Evolutionary conservation across 345 rosid genomes (phyloP), one percentile per base, ranked within the genome.

Genomic region (Iberis pinnata): DNA sequence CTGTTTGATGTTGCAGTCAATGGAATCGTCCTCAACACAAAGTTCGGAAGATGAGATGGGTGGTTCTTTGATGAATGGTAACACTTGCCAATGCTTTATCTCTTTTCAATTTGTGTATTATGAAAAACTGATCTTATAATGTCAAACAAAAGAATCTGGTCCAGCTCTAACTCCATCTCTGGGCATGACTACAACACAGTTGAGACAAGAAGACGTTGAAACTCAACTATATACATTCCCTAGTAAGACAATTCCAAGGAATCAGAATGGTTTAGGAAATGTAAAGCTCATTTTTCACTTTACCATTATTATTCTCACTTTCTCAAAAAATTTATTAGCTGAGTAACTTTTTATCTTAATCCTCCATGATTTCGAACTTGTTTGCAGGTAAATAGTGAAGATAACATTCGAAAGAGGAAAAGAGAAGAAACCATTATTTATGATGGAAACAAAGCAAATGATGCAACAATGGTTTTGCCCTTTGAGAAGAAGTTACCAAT

Each of bases 401-500:
- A 18, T 14, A 33, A 20, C 33, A 9, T 4, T 5, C 40, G 32
- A 12, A 60, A 59, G 48, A 38, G 56, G 40, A 48, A 37, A 42
- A 49, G 56, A 49, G 55, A 18, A n/a, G 10, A 17, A 8, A 27
- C 29, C 24, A 10, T 20, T 22, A 22, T 6, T 13, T 43, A 12
- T 58, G 65, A 35, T 24, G 8, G 64, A 56, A 19, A 51, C 54
- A 40, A 42, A 49, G 53, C 35, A 18, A 42, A 43, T 12, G 64
- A 48, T 61, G 17, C 37, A 13, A 7, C 47, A 18, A 53, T 5
- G 13, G 22, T 5, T 63, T 61, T 76, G 20, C 83, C 81, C 9
- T 82, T 82, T 44, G 65, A 31, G 49, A 86, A 78, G 75, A 72
- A 35, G 24, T 75, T 82, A 4, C 66, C 61, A 0, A 39, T 80